Evolutionary conservation across 164 flowering plant genomes (phyloP), one percentile per base, ranked within the genome.

Genomic region (Magnolia officinalis): DNA sequence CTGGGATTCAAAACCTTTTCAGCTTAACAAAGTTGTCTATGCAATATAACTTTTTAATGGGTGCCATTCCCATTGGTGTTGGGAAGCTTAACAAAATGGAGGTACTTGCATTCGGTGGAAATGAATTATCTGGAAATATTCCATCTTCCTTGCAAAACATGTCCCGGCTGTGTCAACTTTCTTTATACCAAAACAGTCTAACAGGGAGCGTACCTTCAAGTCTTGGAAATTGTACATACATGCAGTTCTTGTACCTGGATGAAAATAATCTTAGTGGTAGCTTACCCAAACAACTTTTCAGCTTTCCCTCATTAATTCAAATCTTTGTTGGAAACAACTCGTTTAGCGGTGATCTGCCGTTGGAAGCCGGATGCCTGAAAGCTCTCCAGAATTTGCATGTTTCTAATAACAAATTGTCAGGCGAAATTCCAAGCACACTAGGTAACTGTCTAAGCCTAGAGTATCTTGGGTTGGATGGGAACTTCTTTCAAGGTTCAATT

Each of bases 381-480:
- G 84, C 76, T 26, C 91, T 93, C n/a, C 85, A 87, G 65, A 58
- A 71, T 19, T 82, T 95, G 2, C 91, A 93, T 80, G 81, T 95
- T 26, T 90, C 86, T n/a, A 90, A 89, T 78, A 95, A 95, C 26
- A 81, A 83, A 37, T 83, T 95, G 5, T 85, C 94, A 0, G 96
- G 94, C 1, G 77, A 78, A 63, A 87, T 95, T 76, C 97, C 97
- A 21, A 64, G 63, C 20, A 74, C 76, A 72, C 82, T 94, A 18
- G 90, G 95, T 16, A 88, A 80, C 8, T 19, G 90, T 84, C 81
- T 79, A 72, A 85, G 89, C 71, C 90, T 93, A 18, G 76, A 49
- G 14, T 91, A 91, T 63, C 77, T 95, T 69, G 90, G 88, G 59
- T 77, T 95, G 51, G 74, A 86, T 84, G 94, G 88, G 11, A 93